Conservation (phyloP, 805 yeast species). For the Saccharomycopsis sp. region DNA sequence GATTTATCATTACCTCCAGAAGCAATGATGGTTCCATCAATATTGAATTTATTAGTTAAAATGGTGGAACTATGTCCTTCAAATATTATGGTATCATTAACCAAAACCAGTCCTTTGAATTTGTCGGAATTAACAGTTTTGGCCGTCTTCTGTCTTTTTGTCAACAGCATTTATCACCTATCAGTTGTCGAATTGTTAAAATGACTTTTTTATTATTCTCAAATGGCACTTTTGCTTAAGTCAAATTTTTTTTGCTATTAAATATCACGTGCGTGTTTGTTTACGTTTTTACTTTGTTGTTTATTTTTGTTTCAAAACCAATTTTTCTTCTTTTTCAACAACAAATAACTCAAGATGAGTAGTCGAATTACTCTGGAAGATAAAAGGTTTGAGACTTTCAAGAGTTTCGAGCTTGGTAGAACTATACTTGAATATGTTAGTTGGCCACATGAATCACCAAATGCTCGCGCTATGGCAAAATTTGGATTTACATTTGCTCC, state of each 20-base stretch:
- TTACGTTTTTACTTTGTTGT: neutral
- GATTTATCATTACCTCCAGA: slow-evolving; percentile 52
- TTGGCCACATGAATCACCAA: slow-evolving; percentile 24
- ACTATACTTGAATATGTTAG: slow-evolving; percentile 7
- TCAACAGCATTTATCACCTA: too few relatives aligned
- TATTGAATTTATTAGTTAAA: slow-evolving; percentile 40
- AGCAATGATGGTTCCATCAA: slow-evolving; percentile 42
- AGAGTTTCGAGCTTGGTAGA: slow-evolving; percentile 12
- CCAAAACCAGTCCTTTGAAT: neutral
- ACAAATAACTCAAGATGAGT: neutral
- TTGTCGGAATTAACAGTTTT: too few relatives aligned
- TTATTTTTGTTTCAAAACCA: too few relatives aligned
- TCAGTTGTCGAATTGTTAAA: too few relatives aligned
- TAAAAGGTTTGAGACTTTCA: slow-evolving; percentile 8
- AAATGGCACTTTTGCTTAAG: too few relatives aligned
- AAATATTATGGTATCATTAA: slow-evolving; percentile 22
- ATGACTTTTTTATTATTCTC: too few relatives aligned
- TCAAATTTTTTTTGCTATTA: too few relatives aligned
- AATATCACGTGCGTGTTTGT: neutral
- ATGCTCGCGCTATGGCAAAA: slow-evolving; percentile 34
- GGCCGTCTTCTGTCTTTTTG: too few relatives aligned
- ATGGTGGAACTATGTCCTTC: slow-evolving; percentile 48
- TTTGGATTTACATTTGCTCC: slow-evolving; percentile 60
- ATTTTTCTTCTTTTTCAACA: neutral
- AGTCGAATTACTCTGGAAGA: neutral